phyloP scores from a whole-genome alignment of 2,329 filamentous ascomycete species.

The Monilinia aucupariae region DNA sequence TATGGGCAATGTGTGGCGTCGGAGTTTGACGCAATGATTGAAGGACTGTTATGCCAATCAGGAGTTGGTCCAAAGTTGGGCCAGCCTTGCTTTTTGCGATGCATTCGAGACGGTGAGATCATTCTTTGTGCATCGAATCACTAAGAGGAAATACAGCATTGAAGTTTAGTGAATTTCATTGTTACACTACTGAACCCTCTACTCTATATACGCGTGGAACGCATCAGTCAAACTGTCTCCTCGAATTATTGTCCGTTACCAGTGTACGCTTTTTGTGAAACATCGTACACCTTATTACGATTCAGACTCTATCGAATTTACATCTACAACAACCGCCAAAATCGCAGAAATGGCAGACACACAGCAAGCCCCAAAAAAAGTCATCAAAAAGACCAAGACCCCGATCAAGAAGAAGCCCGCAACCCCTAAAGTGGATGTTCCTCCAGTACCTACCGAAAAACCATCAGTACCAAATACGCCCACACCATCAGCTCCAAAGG shows the following conservation, averaged over 20 bases:
- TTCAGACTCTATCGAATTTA: slow-evolving; percentile 4
- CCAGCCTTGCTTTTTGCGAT: neutral
- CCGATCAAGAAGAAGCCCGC: slow-evolving; percentile 13
- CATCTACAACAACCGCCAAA: neutral
- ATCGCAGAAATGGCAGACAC: slow-evolving; percentile 12
- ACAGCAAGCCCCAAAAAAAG: slow-evolving; percentile 17
- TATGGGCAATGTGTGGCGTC: neutral
- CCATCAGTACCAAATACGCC: neutral
- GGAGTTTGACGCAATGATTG: slow-evolving; percentile 15
- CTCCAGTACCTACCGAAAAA: slow-evolving; percentile 8
- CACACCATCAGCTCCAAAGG: slow-evolving; percentile 1
- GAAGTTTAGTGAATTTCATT: neutral
- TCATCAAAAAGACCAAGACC: slow-evolving; percentile 13
- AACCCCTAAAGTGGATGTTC: neutral
- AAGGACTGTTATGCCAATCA: neutral
- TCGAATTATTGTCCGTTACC: slow-evolving; percentile 9
- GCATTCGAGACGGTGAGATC: slow-evolving; percentile 12
- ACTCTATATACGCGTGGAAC: slow-evolving; percentile 12
- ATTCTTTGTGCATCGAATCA: slow-evolving; percentile 2
- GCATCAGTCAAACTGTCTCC: slow-evolving; percentile 12
- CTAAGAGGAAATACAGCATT: slow-evolving; percentile 12
- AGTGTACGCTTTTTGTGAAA: slow-evolving; percentile 12
- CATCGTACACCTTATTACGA: slow-evolving; percentile 1
- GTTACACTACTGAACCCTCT: neutral
- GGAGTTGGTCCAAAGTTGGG: slow-evolving; percentile 10